Base-by-base conservation (phyloP, 176 grass and related monocot species). In the Bolboschoenus planiculmis region DNA sequence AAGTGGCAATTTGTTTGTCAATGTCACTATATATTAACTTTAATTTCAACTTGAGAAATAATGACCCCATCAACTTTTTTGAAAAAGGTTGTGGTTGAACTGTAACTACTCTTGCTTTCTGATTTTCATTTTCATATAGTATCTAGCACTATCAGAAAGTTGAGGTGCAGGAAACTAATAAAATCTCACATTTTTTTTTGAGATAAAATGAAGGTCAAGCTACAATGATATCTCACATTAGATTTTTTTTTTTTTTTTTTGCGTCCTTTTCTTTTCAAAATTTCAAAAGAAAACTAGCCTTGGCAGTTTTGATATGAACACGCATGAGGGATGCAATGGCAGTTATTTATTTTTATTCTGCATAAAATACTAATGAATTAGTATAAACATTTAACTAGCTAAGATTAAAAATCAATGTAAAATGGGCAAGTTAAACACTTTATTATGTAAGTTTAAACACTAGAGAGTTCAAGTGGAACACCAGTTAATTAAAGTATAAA, bases 81-180 rank as follows among this genome's bases (percentile, higher is more conserved):
- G 0, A 44, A 72, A 43, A 72, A 72, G 37, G 7, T 72, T 43
- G 36, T 43, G 67, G 20, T 23, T 72, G 20, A 72, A 72, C n/a
- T 42, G 23, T 23, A 72, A 72, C 67, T 26, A 24, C 39, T 44
- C 24, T 72, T 43, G n/a, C 35, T 72, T 72, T 72, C n/a, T 44
- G 3, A 72, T 72, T 72, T n/a, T 72, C 67, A 72, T 21, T 72
- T 24, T 72, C 67, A 72, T 26, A 43, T 43, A 72, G 67, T 42
- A 72, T n/a, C 9, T 37, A 26, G 67, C 67, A 72, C 36, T 43
- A 72, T 72, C 37, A 72, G 37, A 72, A 72, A 14, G 36, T 43
- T 72, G 33, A 26, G 65, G 65, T 70, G 35, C 35, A n/a, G 24
- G n/a, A 27, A 60, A 68, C 14, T 64, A 18, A 35, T 29, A 36